Evolutionary conservation across 2,329 filamentous ascomycete species (phyloP).

Genomic region (Fragosphaeria purpurea): DNA sequence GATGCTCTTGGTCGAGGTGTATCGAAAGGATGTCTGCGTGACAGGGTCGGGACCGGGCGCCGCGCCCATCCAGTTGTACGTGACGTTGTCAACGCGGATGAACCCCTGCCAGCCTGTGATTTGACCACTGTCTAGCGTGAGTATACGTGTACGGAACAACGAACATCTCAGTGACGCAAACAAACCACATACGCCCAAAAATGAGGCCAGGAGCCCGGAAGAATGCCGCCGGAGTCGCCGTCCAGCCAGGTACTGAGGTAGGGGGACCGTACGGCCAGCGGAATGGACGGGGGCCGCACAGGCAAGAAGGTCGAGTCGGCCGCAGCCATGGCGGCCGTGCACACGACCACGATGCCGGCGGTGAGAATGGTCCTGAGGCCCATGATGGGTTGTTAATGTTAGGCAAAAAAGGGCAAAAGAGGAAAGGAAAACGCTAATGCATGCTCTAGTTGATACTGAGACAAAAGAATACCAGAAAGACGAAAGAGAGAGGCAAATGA

Average conservation of each 20-base stretch:
- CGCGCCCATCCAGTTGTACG: slow-evolving; percentile 59
- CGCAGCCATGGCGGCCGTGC: not conserved
- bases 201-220: slow-evolving; percentile 58
- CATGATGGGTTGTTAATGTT: too few relatives aligned
- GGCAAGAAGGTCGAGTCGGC: slow-evolving; percentile 19
- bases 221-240: slow-evolving; percentile 52
- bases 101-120: slow-evolving; percentile 58
- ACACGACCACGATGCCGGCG: too few relatives aligned
- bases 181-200: slow-evolving; percentile 54
- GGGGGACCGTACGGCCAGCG: slow-evolving; percentile 63
- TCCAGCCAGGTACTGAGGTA: slow-evolving; percentile 64
- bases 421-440: too few relatives aligned
- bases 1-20: slow-evolving; percentile 62
- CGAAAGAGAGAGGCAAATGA: too few relatives aligned
- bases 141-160: too few relatives aligned
- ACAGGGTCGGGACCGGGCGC: slow-evolving; percentile 38
- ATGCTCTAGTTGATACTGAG: too few relatives aligned
- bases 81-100: slow-evolving; percentile 54
- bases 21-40: slow-evolving; percentile 54
- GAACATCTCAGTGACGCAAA: not conserved
- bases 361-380: too few relatives aligned
- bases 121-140: slow-evolving; percentile 25
- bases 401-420: too few relatives aligned
- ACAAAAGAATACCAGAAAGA: too few relatives aligned
- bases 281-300: slow-evolving; percentile 29